These are phyloP conservation scores for Gynochthodes officinalis DNA, from an alignment of 257 asterid species.

Conservation along the genomic window DNA sequence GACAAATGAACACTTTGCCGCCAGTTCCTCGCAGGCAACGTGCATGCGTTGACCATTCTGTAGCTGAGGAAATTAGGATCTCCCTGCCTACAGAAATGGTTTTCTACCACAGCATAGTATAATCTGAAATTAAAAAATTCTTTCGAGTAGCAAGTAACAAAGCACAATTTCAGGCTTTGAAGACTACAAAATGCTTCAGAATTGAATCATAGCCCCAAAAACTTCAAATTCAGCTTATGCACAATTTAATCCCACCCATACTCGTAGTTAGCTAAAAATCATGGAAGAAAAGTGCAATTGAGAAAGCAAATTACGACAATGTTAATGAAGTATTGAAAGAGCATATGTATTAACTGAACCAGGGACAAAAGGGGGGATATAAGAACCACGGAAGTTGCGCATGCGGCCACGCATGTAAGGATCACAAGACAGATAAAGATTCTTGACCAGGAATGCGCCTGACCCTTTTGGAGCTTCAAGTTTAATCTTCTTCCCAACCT, in stretches of 20 bases:
- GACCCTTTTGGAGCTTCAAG: conserved; percentile 64
- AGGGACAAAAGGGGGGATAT: conserved; percentile 73
- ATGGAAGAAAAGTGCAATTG: neutral
- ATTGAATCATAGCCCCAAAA: neutral
- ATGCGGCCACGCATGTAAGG: conserved; percentile 92
- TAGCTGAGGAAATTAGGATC: neutral
- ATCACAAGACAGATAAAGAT: conserved; percentile 88
- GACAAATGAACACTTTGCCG: neutral
- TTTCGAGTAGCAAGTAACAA: neutral
- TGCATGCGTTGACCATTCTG: neutral
- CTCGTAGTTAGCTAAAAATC: neutral
- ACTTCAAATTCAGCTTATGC: too few species aligned
- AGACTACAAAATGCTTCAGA: neutral
- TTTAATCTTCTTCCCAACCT: conserved; percentile 46
- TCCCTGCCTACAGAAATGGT: neutral
- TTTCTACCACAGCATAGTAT: neutral
- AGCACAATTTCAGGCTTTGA: neutral
- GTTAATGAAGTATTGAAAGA: neutral
- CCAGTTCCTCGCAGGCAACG: neutral
- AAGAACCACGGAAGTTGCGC: conserved; percentile 74
- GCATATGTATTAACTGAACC: conserved; percentile 49
- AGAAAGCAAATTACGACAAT: neutral
- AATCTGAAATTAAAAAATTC: neutral
- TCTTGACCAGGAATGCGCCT: conserved; percentile 61
- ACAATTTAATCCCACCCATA: too few species aligned